A percentile compares a stretch with the other conserved stretches of the same genome.
These are phyloP conservation scores for Amanita fuliginea DNA, from an alignment of 768 basidiomycete species.

Conservation along the genomic window DNA sequence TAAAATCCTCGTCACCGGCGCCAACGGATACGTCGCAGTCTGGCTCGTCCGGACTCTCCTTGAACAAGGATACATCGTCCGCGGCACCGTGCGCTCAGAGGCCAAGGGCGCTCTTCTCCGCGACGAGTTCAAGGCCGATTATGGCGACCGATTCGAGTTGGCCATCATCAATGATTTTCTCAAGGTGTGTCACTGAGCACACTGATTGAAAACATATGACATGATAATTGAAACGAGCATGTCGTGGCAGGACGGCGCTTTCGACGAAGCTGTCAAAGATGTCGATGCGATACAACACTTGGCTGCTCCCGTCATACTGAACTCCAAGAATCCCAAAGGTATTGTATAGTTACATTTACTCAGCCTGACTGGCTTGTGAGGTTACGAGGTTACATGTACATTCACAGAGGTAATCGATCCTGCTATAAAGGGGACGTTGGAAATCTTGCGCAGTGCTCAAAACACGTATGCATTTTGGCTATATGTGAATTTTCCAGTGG, in stretches of 20 bases:
- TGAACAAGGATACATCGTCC: slow-evolving; percentile 49
- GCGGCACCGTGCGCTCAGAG: slow-evolving; percentile 54
- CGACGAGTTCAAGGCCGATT: slow-evolving; percentile 36
- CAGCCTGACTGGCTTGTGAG: no score
- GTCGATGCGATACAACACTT: slow-evolving; percentile 64
- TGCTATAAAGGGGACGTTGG: slow-evolving; percentile 60
- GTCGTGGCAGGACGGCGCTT: slow-evolving; percentile 48
- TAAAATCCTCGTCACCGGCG: slow-evolving; percentile 43
- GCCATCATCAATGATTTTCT: slow-evolving; percentile 64
- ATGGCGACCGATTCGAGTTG: slow-evolving; percentile 49
- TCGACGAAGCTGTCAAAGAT: slow-evolving; percentile 69
- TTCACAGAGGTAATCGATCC: slow-evolving; percentile 34
- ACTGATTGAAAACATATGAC: no score
- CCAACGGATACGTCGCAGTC: slow-evolving; percentile 47
- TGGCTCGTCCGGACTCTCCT: slow-evolving; percentile 49
- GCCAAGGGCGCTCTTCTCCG: slow-evolving; percentile 48
- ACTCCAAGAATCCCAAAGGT: slow-evolving; percentile 31
- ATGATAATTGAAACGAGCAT: no score
- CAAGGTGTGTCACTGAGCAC: slow-evolving; percentile 12
- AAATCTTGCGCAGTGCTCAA: slow-evolving; percentile 46
- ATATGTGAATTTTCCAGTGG: no score
- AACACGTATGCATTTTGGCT: slow-evolving; percentile 39
- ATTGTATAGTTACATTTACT: no score
- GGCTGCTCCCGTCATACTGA: slow-evolving; percentile 48
- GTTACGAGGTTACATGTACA: no score